A percentile compares a stretch with the other conserved stretches of the same genome.
Conservation (phyloP, 2,329 filamentous ascomycete species). For the Septoria petroselini region DNA sequence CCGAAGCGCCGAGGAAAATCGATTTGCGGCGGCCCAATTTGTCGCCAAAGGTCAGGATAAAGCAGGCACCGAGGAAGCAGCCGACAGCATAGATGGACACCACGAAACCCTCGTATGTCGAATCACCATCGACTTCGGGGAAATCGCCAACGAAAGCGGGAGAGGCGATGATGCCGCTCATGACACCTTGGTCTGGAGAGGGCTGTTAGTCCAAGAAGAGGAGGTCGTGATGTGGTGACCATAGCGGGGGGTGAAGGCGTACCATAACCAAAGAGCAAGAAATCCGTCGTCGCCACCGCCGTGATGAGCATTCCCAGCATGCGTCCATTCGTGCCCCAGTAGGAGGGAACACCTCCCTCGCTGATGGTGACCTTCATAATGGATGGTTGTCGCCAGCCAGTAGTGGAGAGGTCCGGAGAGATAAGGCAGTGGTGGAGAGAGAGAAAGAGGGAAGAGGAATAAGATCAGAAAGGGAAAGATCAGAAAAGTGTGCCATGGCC, state of each 20-base stretch:
- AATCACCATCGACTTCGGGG: slow-evolving; percentile 41
- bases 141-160: slow-evolving; percentile 38
- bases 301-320: slow-evolving; percentile 22
- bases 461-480: slow-evolving; percentile 2
- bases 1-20: slow-evolving; percentile 43
- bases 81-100: slow-evolving; percentile 54
- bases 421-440: too few relatives aligned
- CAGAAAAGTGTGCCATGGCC: slow-evolving; percentile 7
- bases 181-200: slow-evolving; percentile 35
- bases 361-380: slow-evolving; percentile 22
- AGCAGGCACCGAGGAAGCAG: slow-evolving; percentile 43
- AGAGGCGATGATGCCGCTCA: slow-evolving; percentile 44
- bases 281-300: slow-evolving; percentile 22
- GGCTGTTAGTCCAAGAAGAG: background rate
- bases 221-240: too few relatives aligned
- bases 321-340: slow-evolving; percentile 24
- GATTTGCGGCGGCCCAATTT: slow-evolving; percentile 43
- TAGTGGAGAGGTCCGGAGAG: too few relatives aligned
- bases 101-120: slow-evolving; percentile 51
- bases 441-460: background rate
- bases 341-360: slow-evolving; percentile 25
- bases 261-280: slow-evolving; percentile 19
- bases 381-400: too few relatives aligned
- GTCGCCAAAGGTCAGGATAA: slow-evolving; percentile 42
- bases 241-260: too few relatives aligned